Evolutionary conservation across 2,329 filamentous ascomycete species (phyloP), one percentile per base, ranked within the genome.

Genomic region (Fusarium sp.): DNA sequence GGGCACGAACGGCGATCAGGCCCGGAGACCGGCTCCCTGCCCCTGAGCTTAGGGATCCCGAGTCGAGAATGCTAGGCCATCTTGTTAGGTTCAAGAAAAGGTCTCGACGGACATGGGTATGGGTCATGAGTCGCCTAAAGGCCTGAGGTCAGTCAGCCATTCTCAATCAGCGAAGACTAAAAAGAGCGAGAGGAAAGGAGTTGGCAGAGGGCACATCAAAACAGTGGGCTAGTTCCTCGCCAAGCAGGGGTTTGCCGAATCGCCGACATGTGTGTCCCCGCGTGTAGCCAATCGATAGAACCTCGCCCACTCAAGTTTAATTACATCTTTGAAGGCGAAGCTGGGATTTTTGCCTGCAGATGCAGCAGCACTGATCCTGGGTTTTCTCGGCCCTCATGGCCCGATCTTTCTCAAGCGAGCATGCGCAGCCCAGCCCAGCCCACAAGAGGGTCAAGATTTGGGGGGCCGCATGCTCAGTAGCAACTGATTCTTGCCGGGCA

Each of bases 301-400:
- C 40, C 30, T 63, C 56, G 46, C 55, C 44, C 37, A 59, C 65
- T 58, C 57, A 59, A 72, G 72, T 74, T 74, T 74, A 74, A 74
- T 74, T 74, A 53, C 70, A 62, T 47, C 44, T 42, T 67, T 56
- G 55, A 55, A 34, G 52, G 62, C 49, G 52, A 62, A 58, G 40
- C 44, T 41, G 61, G 61, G 38, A 15, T 45, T 42, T 44, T 57
- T 57, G 46, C 55, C 53, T 58, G 45, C 33, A 57, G 30, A 20
- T 26, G 31, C 31, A 30, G 20, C 37, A 30, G 20, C 37, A 62
- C 18, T 23, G 44, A 57, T 52, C 36, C 49, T 44, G 28, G 62
- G 23, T 40, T 33, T 56, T 60, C 34, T 64, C 57, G 62, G 57
- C 46, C 47, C 46, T 53, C 56, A 59, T 69, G 56, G 65, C 56